Conservation (phyloP, 2,329 filamentous ascomycete species). For the Aspergillus proliferans region DNA sequence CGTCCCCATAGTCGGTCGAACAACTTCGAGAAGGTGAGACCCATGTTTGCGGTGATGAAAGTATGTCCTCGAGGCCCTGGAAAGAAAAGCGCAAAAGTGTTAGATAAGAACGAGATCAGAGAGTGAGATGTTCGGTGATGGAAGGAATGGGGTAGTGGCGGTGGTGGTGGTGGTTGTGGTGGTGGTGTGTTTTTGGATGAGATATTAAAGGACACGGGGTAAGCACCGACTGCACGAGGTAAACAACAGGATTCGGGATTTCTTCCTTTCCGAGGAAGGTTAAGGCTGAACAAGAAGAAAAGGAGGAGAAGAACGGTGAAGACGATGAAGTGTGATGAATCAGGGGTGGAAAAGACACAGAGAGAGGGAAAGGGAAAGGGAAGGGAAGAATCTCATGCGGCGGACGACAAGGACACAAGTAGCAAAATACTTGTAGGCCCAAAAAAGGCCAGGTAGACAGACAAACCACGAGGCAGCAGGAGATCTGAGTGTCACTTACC, state of each 20-base stretch:
- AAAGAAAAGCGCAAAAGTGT: conserved; percentile 9
- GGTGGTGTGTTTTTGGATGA: no score
- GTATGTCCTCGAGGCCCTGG: conserved; percentile 15
- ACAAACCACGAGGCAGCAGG: background rate
- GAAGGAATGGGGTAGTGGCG: conserved; percentile 5
- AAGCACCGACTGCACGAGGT: background rate
- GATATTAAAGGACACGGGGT: background rate
- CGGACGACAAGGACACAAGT: background rate
- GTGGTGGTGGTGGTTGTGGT: no score
- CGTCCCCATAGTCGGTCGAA: conserved; percentile 96
- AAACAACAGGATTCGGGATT: background rate
- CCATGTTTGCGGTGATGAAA: conserved; percentile 63
- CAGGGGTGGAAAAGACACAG: conserved; percentile 8
- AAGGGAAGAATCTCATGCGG: conserved; percentile 3
- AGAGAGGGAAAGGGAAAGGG: conserved; percentile 1
- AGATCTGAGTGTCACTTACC: conserved; percentile 6
- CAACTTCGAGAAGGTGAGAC: conserved; percentile 94
- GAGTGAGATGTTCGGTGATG: conserved; percentile 2
- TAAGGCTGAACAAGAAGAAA: background rate
- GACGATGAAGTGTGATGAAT: conserved; percentile 6
- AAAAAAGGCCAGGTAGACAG: conserved; percentile 1
- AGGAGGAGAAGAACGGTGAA: conserved; percentile 10
- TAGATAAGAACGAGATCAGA: conserved; percentile 5
- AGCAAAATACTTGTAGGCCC: conserved; percentile 4
- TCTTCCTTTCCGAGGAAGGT: background rate